A percentile compares a stretch with the other conserved stretches of the same genome.
Evolutionary conservation across 805 yeast species (phyloP).

Genomic region (Vanderwaltozyma tropicalis): DNA sequence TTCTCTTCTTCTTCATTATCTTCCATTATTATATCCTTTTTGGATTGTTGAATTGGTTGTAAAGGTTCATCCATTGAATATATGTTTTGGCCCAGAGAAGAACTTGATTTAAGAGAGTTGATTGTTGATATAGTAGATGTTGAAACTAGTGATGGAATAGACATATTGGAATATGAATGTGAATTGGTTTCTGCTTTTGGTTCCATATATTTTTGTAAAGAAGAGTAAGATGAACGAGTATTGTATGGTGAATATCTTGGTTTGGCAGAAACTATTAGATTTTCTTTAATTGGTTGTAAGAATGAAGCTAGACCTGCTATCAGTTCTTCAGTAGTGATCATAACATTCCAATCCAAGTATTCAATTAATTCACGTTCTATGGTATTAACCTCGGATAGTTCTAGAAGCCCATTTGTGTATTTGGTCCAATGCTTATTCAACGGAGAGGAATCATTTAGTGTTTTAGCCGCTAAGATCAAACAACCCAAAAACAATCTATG

Average conservation of each 20-base stretch:
- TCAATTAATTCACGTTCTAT: conserved; percentile 82
- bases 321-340: conserved; percentile 61
- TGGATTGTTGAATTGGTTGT: too few relatives aligned
- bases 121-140: conserved; percentile 26
- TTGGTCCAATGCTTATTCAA: conserved; percentile 93
- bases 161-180: conserved; percentile 25
- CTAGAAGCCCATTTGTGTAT: conserved; percentile 78
- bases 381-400: conserved; percentile 72
- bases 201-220: conserved; percentile 6
- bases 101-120: conserved; percentile 11
- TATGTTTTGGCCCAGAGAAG: neutral
- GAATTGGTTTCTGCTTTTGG: conserved; percentile 5
- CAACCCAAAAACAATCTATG: conserved; percentile 89
- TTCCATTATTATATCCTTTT: neutral
- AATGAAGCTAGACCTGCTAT: conserved; percentile 62
- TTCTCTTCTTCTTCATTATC: neutral
- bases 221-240: conserved; percentile 6
- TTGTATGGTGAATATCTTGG: conserved; percentile 9
- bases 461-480: conserved; percentile 83
- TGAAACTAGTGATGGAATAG: conserved; percentile 35
- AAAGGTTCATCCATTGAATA: neutral
- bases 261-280: conserved; percentile 15
- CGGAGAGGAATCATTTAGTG: conserved; percentile 87
- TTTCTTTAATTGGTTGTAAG: conserved; percentile 55
- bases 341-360: conserved; percentile 77